Evolutionary conservation across 2,329 filamentous ascomycete species (phyloP).

Genomic region (Akanthomyces lecanii): DNA sequence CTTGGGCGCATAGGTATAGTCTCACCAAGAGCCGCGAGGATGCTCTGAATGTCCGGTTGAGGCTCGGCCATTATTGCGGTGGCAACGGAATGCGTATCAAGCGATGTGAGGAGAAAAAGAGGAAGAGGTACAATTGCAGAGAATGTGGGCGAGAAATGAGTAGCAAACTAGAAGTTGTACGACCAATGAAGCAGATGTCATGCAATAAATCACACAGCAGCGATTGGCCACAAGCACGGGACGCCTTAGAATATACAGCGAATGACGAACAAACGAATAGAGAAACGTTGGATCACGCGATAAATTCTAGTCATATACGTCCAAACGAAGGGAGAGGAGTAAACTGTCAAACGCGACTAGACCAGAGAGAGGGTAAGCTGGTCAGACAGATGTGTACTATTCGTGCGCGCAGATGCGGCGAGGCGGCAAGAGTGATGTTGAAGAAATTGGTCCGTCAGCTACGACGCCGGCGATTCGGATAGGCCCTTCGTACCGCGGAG

Average conservation of each 20-base stretch:
- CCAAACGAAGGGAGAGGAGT: background rate
- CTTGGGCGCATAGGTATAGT: constrained; percentile 12
- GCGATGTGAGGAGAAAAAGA: background rate
- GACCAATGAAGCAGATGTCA: constrained; percentile 8
- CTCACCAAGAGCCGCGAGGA: constrained; percentile 47
- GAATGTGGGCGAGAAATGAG: background rate
- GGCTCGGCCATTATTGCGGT: constrained; percentile 26
- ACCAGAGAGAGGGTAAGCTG: background rate
- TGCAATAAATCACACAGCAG: constrained; percentile 11
- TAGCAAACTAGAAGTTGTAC: constrained; percentile 6
- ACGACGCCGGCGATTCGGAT: background rate
- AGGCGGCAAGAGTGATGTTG: background rate
- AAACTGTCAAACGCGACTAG: background rate
- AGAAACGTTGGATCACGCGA: constrained; percentile 6
- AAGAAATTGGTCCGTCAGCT: background rate
- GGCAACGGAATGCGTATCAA: background rate
- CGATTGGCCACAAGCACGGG: constrained; percentile 10
- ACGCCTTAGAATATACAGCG: constrained; percentile 8
- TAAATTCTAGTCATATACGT: constrained; percentile 12
- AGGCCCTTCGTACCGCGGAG: background rate
- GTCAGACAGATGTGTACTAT: background rate
- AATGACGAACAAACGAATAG: background rate
- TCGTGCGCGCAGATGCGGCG: background rate
- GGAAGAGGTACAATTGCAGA: background rate
- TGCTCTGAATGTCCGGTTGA: constrained; percentile 41